These are phyloP conservation scores for Pharnaceum exiguum DNA, from an alignment of 148 eudicot genomes.

Conservation along the genomic window DNA sequence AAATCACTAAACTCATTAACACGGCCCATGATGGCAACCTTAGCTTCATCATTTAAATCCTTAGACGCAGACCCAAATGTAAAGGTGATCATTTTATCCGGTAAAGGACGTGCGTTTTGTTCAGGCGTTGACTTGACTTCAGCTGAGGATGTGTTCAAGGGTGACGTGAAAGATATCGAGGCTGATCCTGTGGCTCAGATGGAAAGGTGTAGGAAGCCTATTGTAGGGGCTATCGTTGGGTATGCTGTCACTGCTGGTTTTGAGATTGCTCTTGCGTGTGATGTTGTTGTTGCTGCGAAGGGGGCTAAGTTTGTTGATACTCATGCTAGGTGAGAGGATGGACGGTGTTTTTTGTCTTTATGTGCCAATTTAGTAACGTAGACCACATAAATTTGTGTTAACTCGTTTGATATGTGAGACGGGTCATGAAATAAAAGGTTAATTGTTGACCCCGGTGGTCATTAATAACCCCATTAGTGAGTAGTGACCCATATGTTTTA, in stretches of 20 bases:
- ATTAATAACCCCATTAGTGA: no score
- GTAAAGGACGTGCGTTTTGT: slow-evolving; percentile 83
- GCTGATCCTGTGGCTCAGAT: slow-evolving; percentile 75
- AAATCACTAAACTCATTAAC: slow-evolving; percentile 74
- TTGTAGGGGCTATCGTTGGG: slow-evolving; percentile 75
- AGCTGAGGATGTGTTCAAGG: slow-evolving; percentile 92
- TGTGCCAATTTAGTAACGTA: not conserved
- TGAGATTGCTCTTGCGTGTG: slow-evolving; percentile 94
- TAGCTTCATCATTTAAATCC: slow-evolving; percentile 60
- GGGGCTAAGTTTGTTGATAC: slow-evolving; percentile 82
- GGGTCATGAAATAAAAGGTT: no score
- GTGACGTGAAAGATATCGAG: slow-evolving; percentile 68
- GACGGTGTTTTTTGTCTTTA: not conserved
- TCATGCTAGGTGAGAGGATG: slow-evolving; percentile 53
- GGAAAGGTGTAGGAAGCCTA: slow-evolving; percentile 76
- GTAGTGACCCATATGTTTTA: no score
- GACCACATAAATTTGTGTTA: not conserved
- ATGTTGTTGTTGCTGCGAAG: slow-evolving; percentile 66
- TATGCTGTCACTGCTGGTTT: slow-evolving; percentile 91
- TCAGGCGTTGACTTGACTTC: slow-evolving; percentile 87
- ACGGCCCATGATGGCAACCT: slow-evolving; percentile 48
- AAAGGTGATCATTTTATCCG: slow-evolving; percentile 69
- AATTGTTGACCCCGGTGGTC: no score
- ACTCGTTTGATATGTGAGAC: not conserved
- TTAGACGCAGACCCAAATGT: slow-evolving; percentile 59